Evolutionary conservation across 371 early-diverging fungal species (phyloP).

Genomic region (Mortierella sp.): DNA sequence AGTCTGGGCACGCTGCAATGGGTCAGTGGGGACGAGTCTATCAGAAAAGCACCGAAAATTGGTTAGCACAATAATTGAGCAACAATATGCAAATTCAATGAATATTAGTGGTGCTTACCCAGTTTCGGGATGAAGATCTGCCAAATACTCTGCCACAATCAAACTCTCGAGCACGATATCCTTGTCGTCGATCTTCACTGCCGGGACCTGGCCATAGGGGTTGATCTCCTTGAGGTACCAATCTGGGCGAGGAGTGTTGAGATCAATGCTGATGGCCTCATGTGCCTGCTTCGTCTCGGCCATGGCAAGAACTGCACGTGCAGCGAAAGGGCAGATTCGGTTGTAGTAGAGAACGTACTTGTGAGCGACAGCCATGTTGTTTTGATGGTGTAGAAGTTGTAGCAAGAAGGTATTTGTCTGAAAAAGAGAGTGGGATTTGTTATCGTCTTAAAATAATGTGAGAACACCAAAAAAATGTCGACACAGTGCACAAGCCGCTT

Average conservation of each 20-base stretch:
- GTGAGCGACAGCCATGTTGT: slow-evolving; percentile 2
- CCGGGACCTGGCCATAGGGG: slow-evolving; percentile 37
- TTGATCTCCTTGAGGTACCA: slow-evolving; percentile 43
- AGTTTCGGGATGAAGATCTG: slow-evolving; percentile 34
- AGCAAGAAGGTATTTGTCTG: too few relatives aligned
- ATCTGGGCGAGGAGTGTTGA: slow-evolving; percentile 30
- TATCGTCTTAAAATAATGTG: too few relatives aligned
- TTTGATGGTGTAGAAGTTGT: neutral
- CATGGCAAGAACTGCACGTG: slow-evolving; percentile 33
- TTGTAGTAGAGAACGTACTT: slow-evolving; percentile 33
- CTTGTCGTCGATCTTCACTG: slow-evolving; percentile 31
- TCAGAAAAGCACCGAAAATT: too few relatives aligned
- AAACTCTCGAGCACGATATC: slow-evolving; percentile 27
- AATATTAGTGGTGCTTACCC: slow-evolving; percentile 9
- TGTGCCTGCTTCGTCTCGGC: slow-evolving; percentile 35
- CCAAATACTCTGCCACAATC: slow-evolving; percentile 35
- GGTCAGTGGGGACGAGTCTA: slow-evolving; percentile 29
- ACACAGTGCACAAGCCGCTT: too few relatives aligned
- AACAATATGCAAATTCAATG: too few relatives aligned
- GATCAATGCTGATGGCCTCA: slow-evolving; percentile 28
- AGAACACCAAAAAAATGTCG: too few relatives aligned
- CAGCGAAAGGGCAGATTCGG: slow-evolving; percentile 31
- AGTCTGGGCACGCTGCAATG: slow-evolving; percentile 34
- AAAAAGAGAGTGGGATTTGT: too few relatives aligned
- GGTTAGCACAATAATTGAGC: too few relatives aligned